Percentiles rank a stretch among this genome's conserved stretches.
Evolutionary conservation across 1,284 basidiomycete genomes (phyloP).

Genomic region (Neonothopanus nambi): DNA sequence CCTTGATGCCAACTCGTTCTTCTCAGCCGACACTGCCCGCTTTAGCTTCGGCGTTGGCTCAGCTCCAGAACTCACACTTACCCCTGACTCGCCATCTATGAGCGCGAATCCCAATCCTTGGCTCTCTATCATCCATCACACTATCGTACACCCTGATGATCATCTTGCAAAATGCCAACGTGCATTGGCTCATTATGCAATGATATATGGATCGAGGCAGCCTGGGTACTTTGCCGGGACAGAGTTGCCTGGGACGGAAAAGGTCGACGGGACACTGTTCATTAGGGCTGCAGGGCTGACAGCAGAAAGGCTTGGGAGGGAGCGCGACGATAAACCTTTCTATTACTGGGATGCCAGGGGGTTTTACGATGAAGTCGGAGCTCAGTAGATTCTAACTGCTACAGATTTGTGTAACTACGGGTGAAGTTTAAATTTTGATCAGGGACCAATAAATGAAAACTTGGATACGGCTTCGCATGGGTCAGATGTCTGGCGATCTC

Average conservation of each 20-base stretch:
- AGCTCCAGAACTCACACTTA: neutral
- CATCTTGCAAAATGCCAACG: slow-evolving; percentile 61
- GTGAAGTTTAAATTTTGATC: no score
- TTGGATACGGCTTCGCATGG: no score
- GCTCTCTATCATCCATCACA: slow-evolving; percentile 47
- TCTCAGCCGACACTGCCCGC: slow-evolving; percentile 25
- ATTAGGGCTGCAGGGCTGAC: slow-evolving; percentile 50
- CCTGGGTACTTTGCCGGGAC: slow-evolving; percentile 39
- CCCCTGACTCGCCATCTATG: neutral
- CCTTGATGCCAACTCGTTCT: slow-evolving; percentile 43
- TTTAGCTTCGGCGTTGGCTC: neutral
- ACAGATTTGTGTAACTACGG: no score
- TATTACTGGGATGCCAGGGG: slow-evolving; percentile 4
- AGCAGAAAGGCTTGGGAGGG: slow-evolving; percentile 1
- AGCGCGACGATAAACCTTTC: neutral
- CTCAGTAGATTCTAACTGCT: no score
- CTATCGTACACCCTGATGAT: slow-evolving; percentile 55
- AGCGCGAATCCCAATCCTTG: slow-evolving; percentile 48
- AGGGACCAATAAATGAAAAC: no score
- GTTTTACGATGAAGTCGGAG: neutral
- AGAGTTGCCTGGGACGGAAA: slow-evolving; percentile 43
- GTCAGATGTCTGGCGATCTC: no score
- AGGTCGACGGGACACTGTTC: slow-evolving; percentile 58
- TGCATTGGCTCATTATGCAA: slow-evolving; percentile 49
- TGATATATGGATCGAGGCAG: slow-evolving; percentile 41